Conservation (phyloP, 306 rosid species). For the Potentilla sterilis region DNA sequence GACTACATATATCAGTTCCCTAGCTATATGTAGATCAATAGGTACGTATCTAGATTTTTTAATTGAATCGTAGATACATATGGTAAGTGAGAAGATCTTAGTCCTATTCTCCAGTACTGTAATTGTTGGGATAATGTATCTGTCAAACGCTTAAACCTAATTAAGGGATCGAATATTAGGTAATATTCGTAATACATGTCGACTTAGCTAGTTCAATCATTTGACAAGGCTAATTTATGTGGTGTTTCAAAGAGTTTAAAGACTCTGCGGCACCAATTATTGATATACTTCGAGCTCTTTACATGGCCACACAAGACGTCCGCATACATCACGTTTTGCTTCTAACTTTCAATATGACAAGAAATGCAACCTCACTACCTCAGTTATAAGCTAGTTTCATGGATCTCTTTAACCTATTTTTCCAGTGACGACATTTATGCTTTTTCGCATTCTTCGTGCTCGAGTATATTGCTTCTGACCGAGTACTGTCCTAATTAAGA, state of each 20-base stretch:
- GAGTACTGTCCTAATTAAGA: background rate
- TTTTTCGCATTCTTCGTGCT: background rate
- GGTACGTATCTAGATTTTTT: no score
- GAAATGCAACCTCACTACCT: background rate
- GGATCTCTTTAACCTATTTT: background rate
- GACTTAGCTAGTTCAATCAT: background rate
- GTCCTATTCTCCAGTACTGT: background rate
- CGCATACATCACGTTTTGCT: conserved; percentile 23
- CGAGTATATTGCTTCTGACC: background rate
- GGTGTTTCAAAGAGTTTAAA: background rate
- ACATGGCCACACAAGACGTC: background rate
- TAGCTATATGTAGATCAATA: no score
- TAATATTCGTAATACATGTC: background rate
- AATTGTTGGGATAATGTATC: background rate
- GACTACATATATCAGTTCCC: no score
- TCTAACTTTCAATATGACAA: conserved; percentile 3
- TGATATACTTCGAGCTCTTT: background rate
- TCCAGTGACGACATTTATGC: background rate
- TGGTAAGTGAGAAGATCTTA: background rate
- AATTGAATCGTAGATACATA: background rate
- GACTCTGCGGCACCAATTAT: background rate
- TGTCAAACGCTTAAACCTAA: background rate
- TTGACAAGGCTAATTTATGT: background rate
- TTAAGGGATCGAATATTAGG: background rate
- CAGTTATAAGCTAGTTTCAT: background rate